These are phyloP conservation scores for Suaeda aralocaspica DNA, from an alignment of 148 eudicot genomes.

Conservation along the genomic window DNA sequence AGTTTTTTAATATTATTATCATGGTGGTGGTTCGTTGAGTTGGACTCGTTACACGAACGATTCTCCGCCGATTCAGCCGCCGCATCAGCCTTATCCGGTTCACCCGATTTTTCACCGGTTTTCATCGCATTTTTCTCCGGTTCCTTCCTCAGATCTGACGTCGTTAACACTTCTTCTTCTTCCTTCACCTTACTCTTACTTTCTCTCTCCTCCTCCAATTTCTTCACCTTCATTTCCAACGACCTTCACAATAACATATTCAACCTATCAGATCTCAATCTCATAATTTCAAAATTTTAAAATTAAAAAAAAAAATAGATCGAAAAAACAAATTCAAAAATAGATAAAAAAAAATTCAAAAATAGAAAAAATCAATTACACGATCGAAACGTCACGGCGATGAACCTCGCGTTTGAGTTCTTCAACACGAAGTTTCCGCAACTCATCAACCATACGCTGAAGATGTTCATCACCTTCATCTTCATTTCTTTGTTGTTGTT, in stretches of 20 bases:
- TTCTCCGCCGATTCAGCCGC: constrained; percentile 31
- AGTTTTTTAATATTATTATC: not conserved
- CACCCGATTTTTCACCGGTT: constrained; percentile 12
- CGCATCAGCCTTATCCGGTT: constrained; percentile 15
- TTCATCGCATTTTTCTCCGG: constrained; percentile 14
- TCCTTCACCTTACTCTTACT: constrained; percentile 6
- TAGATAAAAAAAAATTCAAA: not conserved
- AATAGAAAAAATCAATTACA: constrained; percentile 23
- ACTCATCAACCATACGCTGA: constrained; percentile 27
- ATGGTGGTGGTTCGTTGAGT: constrained; percentile 27
- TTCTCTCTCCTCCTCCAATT: constrained; percentile 38
- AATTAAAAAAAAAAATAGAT: constrained; percentile 10
- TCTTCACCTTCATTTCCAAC: constrained; percentile 39
- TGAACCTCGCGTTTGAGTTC: constrained; percentile 37
- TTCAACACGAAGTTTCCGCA: constrained; percentile 36
- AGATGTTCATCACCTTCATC: not conserved
- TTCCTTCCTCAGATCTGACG: constrained; percentile 31
- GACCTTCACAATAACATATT: constrained; percentile 26
- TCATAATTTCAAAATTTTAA: not conserved
- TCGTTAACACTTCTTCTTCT: not conserved
- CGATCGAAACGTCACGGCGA: constrained; percentile 43
- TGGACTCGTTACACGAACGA: constrained; percentile 47
- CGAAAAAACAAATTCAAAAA: not conserved
- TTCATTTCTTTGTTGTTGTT: not conserved
- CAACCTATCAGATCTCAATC: constrained; percentile 35